Conservation (phyloP, 768 basidiomycete species). For the Infundibulicybe gibba region DNA sequence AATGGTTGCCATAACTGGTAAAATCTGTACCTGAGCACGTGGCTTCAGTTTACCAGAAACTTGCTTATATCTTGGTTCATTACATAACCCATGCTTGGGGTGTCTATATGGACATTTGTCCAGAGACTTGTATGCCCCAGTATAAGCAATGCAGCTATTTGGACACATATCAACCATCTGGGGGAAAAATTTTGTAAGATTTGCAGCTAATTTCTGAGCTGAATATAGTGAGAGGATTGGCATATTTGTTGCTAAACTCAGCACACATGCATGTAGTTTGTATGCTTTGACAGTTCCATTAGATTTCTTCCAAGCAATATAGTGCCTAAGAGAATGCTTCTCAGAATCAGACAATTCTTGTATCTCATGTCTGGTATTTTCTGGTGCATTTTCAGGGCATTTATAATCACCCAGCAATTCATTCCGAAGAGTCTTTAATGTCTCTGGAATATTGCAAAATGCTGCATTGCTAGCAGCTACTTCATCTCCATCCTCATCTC, state of each 20-base stretch:
- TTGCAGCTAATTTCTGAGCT: conserved; percentile 1
- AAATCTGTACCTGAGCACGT: conserved; percentile 14
- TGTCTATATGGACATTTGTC: conserved; percentile 10
- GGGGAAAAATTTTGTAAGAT: conserved; percentile 18
- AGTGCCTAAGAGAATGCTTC: too few species aligned
- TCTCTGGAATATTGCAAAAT: too few species aligned
- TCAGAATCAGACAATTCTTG: too few species aligned
- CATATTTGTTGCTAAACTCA: conserved; percentile 4
- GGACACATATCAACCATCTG: conserved; percentile 19
- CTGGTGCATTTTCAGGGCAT: too few species aligned
- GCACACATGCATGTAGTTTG: conserved; percentile 7
- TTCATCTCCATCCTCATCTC: too few species aligned
- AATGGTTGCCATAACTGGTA: conserved; percentile 19
- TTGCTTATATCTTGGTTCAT: conserved; percentile 8
- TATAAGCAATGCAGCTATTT: too few species aligned
- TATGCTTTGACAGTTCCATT: too few species aligned
- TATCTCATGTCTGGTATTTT: too few species aligned
- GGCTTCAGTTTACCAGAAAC: conserved; percentile 6
- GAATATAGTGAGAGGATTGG: conserved; percentile 6
- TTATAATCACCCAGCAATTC: too few species aligned
- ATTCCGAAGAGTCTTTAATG: too few species aligned
- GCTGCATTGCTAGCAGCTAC: too few species aligned
- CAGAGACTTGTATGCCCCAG: conserved; percentile 3
- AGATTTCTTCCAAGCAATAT: too few species aligned
- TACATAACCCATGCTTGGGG: conserved; percentile 9